Percentiles rank a stretch among this genome's conserved stretches.
Evolutionary conservation across 2,329 filamentous ascomycete species (phyloP).

Genomic region (Colletotrichum shisoi): DNA sequence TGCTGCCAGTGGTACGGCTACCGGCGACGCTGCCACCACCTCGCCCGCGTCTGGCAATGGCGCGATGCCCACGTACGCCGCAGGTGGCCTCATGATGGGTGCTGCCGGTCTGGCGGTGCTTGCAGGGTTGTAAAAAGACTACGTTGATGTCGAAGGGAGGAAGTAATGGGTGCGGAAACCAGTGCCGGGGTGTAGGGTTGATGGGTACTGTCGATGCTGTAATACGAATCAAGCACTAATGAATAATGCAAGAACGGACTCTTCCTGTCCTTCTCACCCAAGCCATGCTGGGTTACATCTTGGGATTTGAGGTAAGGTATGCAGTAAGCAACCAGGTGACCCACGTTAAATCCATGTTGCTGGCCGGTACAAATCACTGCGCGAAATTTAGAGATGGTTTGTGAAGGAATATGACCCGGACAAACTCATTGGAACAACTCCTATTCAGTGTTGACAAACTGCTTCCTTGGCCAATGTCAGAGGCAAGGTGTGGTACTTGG

Average conservation of each 20-base stretch:
- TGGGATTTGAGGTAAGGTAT: neutral
- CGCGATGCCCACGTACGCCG: slow-evolving; percentile 44
- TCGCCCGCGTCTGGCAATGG: slow-evolving; percentile 38
- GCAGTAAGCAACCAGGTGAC: neutral
- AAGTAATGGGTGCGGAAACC: neutral
- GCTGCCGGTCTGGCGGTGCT: slow-evolving; percentile 45
- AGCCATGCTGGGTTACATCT: neutral
- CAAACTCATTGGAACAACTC: neutral
- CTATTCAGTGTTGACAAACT: neutral
- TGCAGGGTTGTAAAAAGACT: slow-evolving; percentile 42
- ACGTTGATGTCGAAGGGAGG: neutral
- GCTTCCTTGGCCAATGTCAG: neutral
- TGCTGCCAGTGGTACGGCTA: slow-evolving; percentile 27
- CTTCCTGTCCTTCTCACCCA: neutral
- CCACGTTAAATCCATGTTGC: neutral
- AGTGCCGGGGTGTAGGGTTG: neutral
- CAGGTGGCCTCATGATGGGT: slow-evolving; percentile 43
- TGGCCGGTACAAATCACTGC: neutral
- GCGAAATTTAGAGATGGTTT: no score
- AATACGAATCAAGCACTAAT: slow-evolving; percentile 18
- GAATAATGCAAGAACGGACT: neutral
- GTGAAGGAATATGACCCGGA: neutral
- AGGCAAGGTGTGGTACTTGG: neutral
- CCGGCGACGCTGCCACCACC: slow-evolving; percentile 22
- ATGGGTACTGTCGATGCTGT: neutral